Percentiles rank a stretch among this genome's conserved stretches.
Conservation (phyloP, 225 moss, liverwort and hornwort species). For the Straminergon stramineum region DNA sequence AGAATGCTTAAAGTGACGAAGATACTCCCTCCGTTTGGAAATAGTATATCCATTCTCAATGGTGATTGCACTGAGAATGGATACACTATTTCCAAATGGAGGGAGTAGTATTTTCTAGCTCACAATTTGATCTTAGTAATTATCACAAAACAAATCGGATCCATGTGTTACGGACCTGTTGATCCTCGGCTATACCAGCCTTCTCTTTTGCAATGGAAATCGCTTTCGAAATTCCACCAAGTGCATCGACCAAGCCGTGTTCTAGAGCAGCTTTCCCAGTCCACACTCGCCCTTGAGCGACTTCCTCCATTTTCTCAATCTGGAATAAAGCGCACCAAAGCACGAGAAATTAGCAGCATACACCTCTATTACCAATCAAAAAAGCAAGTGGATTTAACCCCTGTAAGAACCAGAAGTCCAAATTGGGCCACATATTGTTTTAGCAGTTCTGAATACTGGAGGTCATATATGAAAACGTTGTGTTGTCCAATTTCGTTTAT, state of each 20-base stretch:
- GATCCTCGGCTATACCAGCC: constrained; percentile 65
- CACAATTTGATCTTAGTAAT: background rate
- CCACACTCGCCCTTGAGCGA: constrained; percentile 99
- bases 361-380: background rate
- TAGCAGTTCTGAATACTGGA: background rate
- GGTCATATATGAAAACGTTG: background rate
- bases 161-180: constrained; percentile 36
- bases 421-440: no score
- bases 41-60: no score
- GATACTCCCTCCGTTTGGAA: no score
- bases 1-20: background rate
- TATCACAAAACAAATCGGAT: background rate
- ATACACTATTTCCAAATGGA: no score
- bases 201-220: constrained; percentile 91
- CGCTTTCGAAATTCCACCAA: constrained; percentile 86
- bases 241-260: constrained; percentile 70
- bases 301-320: constrained; percentile 87
- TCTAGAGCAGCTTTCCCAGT: constrained; percentile 81
- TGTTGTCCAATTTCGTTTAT: background rate
- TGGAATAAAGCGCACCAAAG: background rate
- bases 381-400: background rate
- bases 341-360: background rate
- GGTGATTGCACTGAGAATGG: no score
- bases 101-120: background rate
- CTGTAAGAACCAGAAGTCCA: background rate